Percentiles rank a stretch among this genome's conserved stretches.
These are phyloP conservation scores for Wickerhamomyces pijperi DNA, from an alignment of 805 yeast genomes.

Conservation along the genomic window DNA sequence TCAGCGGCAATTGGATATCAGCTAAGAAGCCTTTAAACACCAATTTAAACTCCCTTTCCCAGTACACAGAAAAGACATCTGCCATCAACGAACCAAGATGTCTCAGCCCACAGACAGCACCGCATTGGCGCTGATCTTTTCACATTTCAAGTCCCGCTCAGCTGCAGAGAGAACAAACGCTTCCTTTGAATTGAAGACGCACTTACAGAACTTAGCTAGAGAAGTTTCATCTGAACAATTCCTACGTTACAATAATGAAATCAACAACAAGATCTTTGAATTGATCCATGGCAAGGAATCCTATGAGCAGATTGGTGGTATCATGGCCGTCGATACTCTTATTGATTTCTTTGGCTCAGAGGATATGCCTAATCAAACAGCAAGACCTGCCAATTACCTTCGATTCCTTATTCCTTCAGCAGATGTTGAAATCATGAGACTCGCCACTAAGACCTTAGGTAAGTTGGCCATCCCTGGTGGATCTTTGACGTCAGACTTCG, in stretches of 20 bases:
- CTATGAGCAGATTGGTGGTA: conserved; percentile 75
- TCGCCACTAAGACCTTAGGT: conserved; percentile 82
- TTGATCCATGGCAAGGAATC: conserved; percentile 66
- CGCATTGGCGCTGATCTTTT: conserved; percentile 26
- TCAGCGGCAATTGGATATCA: too few species aligned
- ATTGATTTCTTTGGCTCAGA: conserved; percentile 80
- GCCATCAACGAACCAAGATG: conserved; percentile 3
- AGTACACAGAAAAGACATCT: too few species aligned
- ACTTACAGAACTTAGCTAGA: conserved; percentile 62
- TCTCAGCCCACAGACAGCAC: conserved; percentile 15
- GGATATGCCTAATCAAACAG: conserved; percentile 79
- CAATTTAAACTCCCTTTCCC: too few species aligned
- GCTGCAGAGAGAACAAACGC: conserved; percentile 32
- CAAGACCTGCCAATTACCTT: conserved; percentile 83
- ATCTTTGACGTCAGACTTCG: conserved; percentile 81
- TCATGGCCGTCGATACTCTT: conserved; percentile 79
- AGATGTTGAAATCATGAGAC: conserved; percentile 75
- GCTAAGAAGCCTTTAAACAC: too few species aligned
- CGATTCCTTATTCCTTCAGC: conserved; percentile 70
- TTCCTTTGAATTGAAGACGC: conserved; percentile 60
- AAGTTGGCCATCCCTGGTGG: conserved; percentile 85
- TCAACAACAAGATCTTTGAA: conserved; percentile 81
- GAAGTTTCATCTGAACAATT: conserved; percentile 78
- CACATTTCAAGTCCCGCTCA: conserved; percentile 24
- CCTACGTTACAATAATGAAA: conserved; percentile 69